Evolutionary conservation across 73 alveolate genomes (phyloP).

Genomic region (Symbiodinium natans): DNA sequence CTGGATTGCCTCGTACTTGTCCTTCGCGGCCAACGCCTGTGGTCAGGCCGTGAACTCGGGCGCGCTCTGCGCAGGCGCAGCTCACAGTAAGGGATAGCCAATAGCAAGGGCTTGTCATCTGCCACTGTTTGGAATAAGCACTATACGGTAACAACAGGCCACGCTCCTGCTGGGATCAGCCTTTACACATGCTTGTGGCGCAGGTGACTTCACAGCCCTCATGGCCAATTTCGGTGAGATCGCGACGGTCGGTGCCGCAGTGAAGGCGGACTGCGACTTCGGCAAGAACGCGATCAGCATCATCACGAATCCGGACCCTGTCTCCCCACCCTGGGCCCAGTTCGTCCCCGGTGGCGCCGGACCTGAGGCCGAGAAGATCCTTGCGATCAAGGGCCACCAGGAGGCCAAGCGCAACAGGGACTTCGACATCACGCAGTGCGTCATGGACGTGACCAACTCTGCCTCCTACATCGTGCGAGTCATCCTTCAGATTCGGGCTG

Average conservation of each 20-base stretch:
- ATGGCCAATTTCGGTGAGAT: not conserved
- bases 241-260: not conserved
- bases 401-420: not conserved
- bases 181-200: no score
- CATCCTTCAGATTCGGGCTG: conserved; percentile 61
- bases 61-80: not conserved
- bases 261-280: not conserved
- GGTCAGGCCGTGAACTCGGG: not conserved
- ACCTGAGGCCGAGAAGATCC: not conserved
- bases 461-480: conserved; percentile 92
- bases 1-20: conserved; percentile 27
- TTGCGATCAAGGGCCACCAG: not conserved
- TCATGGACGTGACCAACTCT: conserved; percentile 67
- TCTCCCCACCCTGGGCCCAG: not conserved
- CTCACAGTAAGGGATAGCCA: no score
- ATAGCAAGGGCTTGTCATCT: no score
- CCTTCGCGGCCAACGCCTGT: conserved; percentile 10
- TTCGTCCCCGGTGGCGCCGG: not conserved
- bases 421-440: not conserved
- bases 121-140: no score
- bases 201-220: not conserved
- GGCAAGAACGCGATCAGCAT: not conserved
- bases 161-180: no score
- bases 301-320: not conserved
- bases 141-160: no score